Conservation (phyloP, 306 rosid species). For the Echinosophora koreensis region DNA sequence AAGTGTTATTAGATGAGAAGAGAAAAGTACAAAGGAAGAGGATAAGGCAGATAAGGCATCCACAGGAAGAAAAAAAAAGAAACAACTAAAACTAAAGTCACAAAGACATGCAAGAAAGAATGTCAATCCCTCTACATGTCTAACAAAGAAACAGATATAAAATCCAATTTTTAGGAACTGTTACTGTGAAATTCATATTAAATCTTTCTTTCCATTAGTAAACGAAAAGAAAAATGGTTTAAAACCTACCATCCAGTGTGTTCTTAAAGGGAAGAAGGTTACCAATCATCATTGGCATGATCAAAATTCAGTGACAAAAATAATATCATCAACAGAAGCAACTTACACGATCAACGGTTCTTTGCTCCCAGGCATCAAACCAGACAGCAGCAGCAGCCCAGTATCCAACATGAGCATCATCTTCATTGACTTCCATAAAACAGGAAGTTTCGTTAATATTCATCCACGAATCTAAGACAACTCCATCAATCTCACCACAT, state of each 20-base stretch:
- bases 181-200: background rate
- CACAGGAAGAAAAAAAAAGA: background rate
- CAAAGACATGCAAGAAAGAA: background rate
- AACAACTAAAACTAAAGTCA: background rate
- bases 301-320: slow-evolving; percentile 19
- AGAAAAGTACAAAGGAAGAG: background rate
- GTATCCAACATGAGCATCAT: slow-evolving; percentile 73
- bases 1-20: background rate
- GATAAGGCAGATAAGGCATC: background rate
- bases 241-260: background rate
- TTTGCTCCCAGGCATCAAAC: slow-evolving; percentile 91
- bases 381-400: slow-evolving; percentile 95
- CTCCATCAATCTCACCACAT: slow-evolving; percentile 92
- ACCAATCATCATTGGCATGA: slow-evolving; percentile 21
- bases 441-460: slow-evolving; percentile 63
- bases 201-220: slow-evolving; percentile 24
- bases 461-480: slow-evolving; percentile 84
- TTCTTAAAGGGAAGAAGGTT: background rate
- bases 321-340: slow-evolving; percentile 39
- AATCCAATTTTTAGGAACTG: slow-evolving; percentile 14
- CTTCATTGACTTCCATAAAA: slow-evolving; percentile 59
- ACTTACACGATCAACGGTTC: slow-evolving; percentile 92
- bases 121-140: background rate
- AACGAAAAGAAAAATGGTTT: slow-evolving; percentile 30
- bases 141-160: slow-evolving; percentile 4